Evolutionary conservation across 352 stramenopile species (phyloP), one percentile per base, ranked within the genome.

Genomic region (Globisporangium okanoganense): DNA sequence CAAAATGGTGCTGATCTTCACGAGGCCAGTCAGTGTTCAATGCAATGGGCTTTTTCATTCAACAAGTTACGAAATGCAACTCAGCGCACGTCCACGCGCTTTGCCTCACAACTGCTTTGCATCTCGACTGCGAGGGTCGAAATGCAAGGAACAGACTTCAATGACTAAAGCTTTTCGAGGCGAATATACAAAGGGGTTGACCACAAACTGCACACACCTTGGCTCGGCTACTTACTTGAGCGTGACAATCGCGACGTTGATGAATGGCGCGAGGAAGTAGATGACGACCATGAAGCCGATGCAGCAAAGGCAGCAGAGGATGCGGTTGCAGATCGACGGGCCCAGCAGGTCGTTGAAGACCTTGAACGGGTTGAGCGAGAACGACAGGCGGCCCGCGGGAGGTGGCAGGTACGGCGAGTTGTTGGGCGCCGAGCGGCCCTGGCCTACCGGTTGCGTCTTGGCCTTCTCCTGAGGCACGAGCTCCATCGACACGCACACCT

Each of bases 301-400:
- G 65, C 85, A 95, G 83, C 84, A 94, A 52, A 90, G 80, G 62
- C 85, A 95, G 71, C 90, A 92, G 62, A 88, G 76, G 47, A 95
- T 74, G 22, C 81, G 78, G 68, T 92, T 76, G 76, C 85, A 97
- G 41, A 97, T 90, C 7, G 79, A 86, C 22, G 90, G 90, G 9
- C 91, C 91, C 16, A 97, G 70, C 41, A 97, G 61, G 36, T 96
- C 87, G 61, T 85, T 90, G 49, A 95, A 78, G 7, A 97, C 75
- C 66, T 92, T 93, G 69, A 97, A 97, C 48, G 91, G 91, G 66
- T 97, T 97, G 58, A 95, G 76, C 14, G 79, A 94, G 70, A 96
- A 96, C 62, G 95, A 95, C 2, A 98, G 70, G 9, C 94, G 81
- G 9, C 93, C 94, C 25, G 85, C 85, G 10, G 93, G 92, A 10